These are phyloP conservation scores for Naegleria lovaniensis DNA, from an alignment of 208 protist genomes.

Conservation along the genomic window DNA sequence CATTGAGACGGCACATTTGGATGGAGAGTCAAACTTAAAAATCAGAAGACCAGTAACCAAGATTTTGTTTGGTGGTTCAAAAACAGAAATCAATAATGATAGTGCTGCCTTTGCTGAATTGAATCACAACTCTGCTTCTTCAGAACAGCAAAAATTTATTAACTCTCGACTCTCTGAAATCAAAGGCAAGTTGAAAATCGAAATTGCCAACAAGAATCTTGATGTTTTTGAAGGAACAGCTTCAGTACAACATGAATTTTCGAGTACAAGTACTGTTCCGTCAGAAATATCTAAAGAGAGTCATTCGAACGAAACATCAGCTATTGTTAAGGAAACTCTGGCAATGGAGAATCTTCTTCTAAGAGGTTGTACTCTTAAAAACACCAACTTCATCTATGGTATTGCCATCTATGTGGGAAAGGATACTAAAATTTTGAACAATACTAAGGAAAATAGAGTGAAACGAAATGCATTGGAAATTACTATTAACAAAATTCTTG, in stretches of 20 bases:
- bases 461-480: constrained; percentile 36
- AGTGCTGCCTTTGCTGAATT: too few relatives aligned
- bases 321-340: background rate
- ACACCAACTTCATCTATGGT: constrained; percentile 50
- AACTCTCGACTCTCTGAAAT: background rate
- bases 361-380: constrained; percentile 45
- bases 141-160: too few relatives aligned
- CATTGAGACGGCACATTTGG: constrained; percentile 50
- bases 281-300: too few relatives aligned
- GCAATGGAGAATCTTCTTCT: constrained; percentile 45
- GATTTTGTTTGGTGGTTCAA: too few relatives aligned
- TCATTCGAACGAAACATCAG: too few relatives aligned
- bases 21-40: constrained; percentile 51
- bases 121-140: too few relatives aligned
- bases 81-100: too few relatives aligned
- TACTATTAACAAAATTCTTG: constrained; percentile 14
- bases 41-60: background rate
- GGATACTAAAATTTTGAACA: constrained; percentile 45
- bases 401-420: constrained; percentile 50
- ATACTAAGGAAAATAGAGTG: constrained; percentile 23
- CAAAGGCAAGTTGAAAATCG: background rate
- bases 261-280: background rate
- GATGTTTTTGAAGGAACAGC: background rate
- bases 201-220: background rate
- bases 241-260: too few relatives aligned